phyloP scores from a whole-genome alignment of 208 protist species.

The Leishmania gerbilli region DNA sequence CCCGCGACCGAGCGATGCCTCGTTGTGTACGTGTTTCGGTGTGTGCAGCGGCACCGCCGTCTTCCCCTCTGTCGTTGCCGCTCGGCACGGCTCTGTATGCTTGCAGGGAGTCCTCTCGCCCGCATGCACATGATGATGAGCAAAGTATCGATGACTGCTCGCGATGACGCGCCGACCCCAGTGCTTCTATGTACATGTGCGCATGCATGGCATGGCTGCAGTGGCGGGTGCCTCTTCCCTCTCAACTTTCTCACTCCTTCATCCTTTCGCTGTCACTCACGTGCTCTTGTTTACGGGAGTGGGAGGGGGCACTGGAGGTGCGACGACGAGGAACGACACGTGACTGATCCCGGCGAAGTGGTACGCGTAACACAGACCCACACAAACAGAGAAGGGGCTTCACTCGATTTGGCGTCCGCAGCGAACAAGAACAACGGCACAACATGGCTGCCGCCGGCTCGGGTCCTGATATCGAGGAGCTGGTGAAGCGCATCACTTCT shows the following conservation, averaged over 20 bases:
- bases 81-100: background rate
- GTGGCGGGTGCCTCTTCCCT: background rate
- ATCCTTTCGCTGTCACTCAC: background rate
- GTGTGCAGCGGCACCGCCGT: background rate
- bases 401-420: background rate
- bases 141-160: background rate
- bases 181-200: background rate
- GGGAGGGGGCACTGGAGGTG: background rate
- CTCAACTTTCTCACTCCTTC: background rate
- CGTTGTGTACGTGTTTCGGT: background rate
- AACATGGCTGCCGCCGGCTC: conserved; percentile 57
- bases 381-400: background rate
- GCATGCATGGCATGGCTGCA: conserved; percentile 6
- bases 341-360: background rate
- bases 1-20: background rate
- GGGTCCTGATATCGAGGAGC: conserved; percentile 95
- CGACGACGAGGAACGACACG: background rate
- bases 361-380: background rate
- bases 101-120: background rate
- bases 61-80: background rate
- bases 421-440: background rate
- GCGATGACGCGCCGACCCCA: background rate
- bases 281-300: background rate
- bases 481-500: conserved; percentile 94
- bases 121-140: background rate